Evolutionary conservation across 23 red algal species (phyloP), one percentile per base, ranked within the genome.

Genomic region (Agarophyton chilense): DNA sequence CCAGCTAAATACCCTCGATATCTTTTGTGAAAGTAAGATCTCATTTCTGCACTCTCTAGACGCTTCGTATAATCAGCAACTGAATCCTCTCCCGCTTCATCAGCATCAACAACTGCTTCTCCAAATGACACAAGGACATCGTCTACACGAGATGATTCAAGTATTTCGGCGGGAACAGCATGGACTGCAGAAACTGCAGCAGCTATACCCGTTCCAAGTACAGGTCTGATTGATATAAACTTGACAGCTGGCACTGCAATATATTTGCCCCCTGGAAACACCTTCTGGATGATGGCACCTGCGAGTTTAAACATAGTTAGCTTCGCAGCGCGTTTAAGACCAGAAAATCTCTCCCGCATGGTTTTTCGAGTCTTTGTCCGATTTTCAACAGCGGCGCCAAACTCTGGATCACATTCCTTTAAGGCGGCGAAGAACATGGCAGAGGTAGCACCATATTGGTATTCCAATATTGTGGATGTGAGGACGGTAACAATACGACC

Each of bases 1-100:
- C 91, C 91, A 47, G 82, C 53, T 19, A 94, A 18, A 41, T 94
- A 94, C 1, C 91, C 91, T 19, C 91, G 81, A 55, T 94, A 94
- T 45, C 91, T 18, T 10, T 85, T 72, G 52, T 41, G 49, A 45
- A 94, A 94, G 60, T 94, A 94, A 6, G 47, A 26, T 34, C 68
- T 61, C 75, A 65, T 67, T 55, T 77, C 55, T 38, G 31, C 32
- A 24, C 51, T 61, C 19, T 84, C 72, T 24, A 94, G 72, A 10
- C 91, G 78, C 56, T 53, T 77, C 33, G 67, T 66, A 29, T 87
- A 94, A 36, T 77, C 70, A 6, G 55, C 66, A 41, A 79, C 51
- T 4, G 74, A 72, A 7, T 94, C 91, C 21, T 54, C 72, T 7
- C 81, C 91, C 35, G 63, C 36, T 32, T 94, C 91, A 32, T 80